These are phyloP conservation scores for Nicotiana tabacum DNA, from an alignment of 257 asterid genomes.

Conservation along the genomic window DNA sequence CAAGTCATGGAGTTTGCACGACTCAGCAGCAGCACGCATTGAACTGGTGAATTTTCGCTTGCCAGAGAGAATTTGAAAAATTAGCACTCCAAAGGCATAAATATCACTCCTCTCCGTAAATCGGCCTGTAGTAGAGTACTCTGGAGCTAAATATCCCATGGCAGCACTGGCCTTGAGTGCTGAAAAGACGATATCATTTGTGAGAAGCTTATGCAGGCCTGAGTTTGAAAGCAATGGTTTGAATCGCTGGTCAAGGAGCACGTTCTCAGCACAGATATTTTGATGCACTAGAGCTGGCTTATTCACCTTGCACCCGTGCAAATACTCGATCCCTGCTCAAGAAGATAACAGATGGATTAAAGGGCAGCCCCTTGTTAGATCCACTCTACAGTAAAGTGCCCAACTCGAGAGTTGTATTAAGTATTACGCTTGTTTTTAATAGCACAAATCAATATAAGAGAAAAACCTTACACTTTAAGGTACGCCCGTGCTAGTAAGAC, in stretches of 20 bases:
- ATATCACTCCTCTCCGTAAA: constrained; percentile 87
- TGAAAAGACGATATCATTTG: constrained; percentile 74
- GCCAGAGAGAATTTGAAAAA: constrained; percentile 83
- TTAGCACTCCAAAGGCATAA: constrained; percentile 81
- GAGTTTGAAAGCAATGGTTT: constrained; percentile 75
- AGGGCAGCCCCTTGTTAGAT: neutral
- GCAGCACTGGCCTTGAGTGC: constrained; percentile 88
- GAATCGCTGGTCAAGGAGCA: constrained; percentile 51
- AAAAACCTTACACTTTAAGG: neutral
- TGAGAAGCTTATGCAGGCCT: constrained; percentile 80
- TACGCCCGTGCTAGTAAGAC: neutral
- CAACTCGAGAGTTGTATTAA: neutral
- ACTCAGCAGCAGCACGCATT: constrained; percentile 54
- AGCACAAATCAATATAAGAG: neutral
- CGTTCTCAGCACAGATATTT: constrained; percentile 74
- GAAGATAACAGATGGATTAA: neutral
- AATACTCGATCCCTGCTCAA: constrained; percentile 63
- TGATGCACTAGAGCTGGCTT: constrained; percentile 78
- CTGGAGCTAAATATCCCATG: constrained; percentile 96
- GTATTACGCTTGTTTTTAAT: neutral
- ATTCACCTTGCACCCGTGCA: constrained; percentile 55
- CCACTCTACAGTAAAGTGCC: neutral
- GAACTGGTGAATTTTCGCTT: constrained; percentile 39
- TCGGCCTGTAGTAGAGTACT: constrained; percentile 72
- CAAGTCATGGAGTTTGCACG: constrained; percentile 42